phyloP scores from a whole-genome alignment of 2,329 filamentous ascomycete species.

The Pseudonectria foliicola region DNA sequence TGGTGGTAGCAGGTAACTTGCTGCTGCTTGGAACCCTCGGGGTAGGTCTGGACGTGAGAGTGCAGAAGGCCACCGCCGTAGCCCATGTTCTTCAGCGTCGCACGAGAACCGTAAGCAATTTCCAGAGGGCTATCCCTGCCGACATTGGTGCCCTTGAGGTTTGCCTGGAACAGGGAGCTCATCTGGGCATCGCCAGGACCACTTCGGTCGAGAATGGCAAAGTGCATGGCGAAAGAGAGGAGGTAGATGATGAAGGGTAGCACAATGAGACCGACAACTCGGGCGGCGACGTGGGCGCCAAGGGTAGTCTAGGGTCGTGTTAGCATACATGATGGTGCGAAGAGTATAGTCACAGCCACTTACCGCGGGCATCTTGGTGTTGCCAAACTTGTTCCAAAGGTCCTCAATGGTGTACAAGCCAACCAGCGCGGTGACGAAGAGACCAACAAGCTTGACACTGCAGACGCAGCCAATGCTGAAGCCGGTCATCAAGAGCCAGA shows the following conservation, averaged over 20 bases:
- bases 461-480: slow-evolving; percentile 96
- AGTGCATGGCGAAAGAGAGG: slow-evolving; percentile 92
- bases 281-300: slow-evolving; percentile 69
- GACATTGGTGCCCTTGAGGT: slow-evolving; percentile 86
- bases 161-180: slow-evolving; percentile 98
- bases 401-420: slow-evolving; percentile 95
- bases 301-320: slow-evolving; percentile 45
- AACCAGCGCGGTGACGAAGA: slow-evolving; percentile 92
- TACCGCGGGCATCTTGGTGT: slow-evolving; percentile 82
- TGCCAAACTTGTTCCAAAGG: slow-evolving; percentile 95
- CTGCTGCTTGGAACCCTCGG: slow-evolving; percentile 87
- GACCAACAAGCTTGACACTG: slow-evolving; percentile 96
- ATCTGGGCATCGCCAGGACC: slow-evolving; percentile 99
- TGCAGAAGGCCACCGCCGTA: slow-evolving; percentile 95
- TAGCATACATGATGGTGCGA: slow-evolving; percentile 4
- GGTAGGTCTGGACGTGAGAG: slow-evolving; percentile 93
- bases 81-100: slow-evolving; percentile 98
- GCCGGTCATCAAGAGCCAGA: slow-evolving; percentile 90
- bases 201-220: slow-evolving; percentile 84
- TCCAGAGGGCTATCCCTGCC: slow-evolving; percentile 92
- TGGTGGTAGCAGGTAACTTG: slow-evolving; percentile 99
- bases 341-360: slow-evolving; percentile 18
- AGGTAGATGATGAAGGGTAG: slow-evolving; percentile 89
- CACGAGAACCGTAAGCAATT: slow-evolving; percentile 79
- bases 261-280: slow-evolving; percentile 80